Conservation (phyloP, 495 filamentous ascomycete species). For the Letharia lupina region DNA sequence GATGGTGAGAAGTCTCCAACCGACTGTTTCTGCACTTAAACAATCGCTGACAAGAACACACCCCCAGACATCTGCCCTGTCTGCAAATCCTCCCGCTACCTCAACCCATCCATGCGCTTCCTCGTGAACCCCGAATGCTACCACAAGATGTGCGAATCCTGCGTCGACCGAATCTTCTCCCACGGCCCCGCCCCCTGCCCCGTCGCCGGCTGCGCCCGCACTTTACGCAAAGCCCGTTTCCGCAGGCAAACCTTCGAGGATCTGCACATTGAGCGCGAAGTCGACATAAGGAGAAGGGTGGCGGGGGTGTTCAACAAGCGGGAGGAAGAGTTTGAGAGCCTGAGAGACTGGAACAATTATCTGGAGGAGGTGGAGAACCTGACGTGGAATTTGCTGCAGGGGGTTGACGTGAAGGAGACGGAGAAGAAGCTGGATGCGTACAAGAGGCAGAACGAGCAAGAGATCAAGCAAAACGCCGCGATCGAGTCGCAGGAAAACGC, state of each 20-base stretch:
- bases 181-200: conserved; percentile 85
- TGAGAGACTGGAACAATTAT: conserved; percentile 84
- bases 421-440: conserved; percentile 62
- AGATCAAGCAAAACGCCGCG: conserved; percentile 48
- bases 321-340: conserved; percentile 80
- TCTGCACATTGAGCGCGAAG: conserved; percentile 82
- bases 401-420: conserved; percentile 58
- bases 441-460: conserved; percentile 54
- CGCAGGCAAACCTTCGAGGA: conserved; percentile 84
- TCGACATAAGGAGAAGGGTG: conserved; percentile 79
- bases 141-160: conserved; percentile 94
- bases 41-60: conserved; percentile 16
- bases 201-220: conserved; percentile 74
- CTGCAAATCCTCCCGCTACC: conserved; percentile 90
- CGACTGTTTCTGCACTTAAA: background rate
- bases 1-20: conserved; percentile 35
- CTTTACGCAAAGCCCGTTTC: conserved; percentile 76
- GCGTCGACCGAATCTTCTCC: conserved; percentile 90
- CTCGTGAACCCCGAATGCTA: conserved; percentile 97
- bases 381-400: conserved; percentile 75
- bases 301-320: conserved; percentile 77
- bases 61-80: conserved; percentile 80
- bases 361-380: conserved; percentile 86
- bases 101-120: conserved; percentile 88
- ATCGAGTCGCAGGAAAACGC: conserved; percentile 46